Conservation (phyloP, 2,329 filamentous ascomycete species). For the Trichophyton benhamiae region DNA sequence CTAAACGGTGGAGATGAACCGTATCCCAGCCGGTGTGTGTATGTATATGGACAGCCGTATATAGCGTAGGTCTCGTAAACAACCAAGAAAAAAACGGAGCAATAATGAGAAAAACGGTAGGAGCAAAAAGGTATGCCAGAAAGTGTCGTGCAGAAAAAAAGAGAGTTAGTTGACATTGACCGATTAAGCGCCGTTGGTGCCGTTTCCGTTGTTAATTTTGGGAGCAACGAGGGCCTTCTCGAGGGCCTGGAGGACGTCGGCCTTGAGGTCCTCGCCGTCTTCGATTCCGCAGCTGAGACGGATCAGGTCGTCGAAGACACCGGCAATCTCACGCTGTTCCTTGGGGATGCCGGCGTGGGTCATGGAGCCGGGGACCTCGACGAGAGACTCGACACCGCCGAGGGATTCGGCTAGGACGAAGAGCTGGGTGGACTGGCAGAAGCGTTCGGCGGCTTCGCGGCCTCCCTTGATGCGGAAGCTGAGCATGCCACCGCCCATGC, state of each 20-base stretch:
- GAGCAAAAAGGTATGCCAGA: background rate
- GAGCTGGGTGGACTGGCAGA: slow-evolving; percentile 79
- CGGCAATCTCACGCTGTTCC: slow-evolving; percentile 80
- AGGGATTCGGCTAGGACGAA: slow-evolving; percentile 90
- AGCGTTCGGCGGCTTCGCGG: slow-evolving; percentile 70
- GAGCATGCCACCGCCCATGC: slow-evolving; percentile 93
- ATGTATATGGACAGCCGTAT: background rate
- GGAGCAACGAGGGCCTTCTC: slow-evolving; percentile 55
- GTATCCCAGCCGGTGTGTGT: background rate
- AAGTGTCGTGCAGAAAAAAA: background rate
- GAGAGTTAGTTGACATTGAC: background rate
- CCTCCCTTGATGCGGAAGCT: slow-evolving; percentile 89
- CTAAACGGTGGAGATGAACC: background rate
- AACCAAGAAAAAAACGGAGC: background rate
- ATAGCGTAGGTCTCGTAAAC: background rate
- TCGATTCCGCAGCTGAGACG: slow-evolving; percentile 90
- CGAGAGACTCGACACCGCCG: slow-evolving; percentile 81
- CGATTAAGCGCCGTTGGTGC: slow-evolving; percentile 10
- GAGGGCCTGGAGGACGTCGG: slow-evolving; percentile 71
- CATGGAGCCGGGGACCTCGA: slow-evolving; percentile 90
- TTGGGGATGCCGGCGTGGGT: slow-evolving; percentile 90
- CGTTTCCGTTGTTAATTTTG: slow-evolving; percentile 33
- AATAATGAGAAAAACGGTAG: background rate
- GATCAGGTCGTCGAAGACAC: slow-evolving; percentile 89
- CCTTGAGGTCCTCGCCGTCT: slow-evolving; percentile 70